Conservation (phyloP, 2,329 filamentous ascomycete species). For the Pezicula rhizophila region DNA sequence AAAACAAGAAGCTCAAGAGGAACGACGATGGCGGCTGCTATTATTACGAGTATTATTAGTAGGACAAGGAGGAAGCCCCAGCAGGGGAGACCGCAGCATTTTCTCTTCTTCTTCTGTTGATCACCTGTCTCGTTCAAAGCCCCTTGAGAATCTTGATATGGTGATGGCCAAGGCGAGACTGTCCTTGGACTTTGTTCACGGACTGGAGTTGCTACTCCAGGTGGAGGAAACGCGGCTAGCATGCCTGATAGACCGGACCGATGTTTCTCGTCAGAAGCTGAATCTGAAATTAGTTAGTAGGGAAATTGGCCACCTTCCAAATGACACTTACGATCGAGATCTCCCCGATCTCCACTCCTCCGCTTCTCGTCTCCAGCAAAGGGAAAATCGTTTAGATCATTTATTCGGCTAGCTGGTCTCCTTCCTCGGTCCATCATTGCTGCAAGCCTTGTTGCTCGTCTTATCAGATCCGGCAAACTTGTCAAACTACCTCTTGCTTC, state of each 20-base stretch:
- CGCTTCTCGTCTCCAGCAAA: constrained; percentile 22
- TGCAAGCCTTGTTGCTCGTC: constrained; percentile 78
- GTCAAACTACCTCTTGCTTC: constrained; percentile 86
- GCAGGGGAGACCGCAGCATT: constrained; percentile 78
- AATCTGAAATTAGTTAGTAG: constrained; percentile 11
- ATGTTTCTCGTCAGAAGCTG: constrained; percentile 11
- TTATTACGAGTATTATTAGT: constrained; percentile 62
- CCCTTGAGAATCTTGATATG: constrained; percentile 13
- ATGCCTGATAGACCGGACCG: constrained; percentile 47
- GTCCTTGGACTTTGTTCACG: constrained; percentile 30
- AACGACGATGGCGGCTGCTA: constrained; percentile 77
- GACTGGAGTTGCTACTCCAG: constrained; percentile 41
- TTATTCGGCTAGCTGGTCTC: constrained; percentile 53
- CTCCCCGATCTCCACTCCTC: constrained; percentile 1
- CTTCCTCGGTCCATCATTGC: constrained; percentile 81
- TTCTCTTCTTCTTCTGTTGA: constrained; percentile 34
- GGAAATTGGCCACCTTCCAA: background rate
- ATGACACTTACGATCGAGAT: constrained; percentile 15
- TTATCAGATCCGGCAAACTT: constrained; percentile 85
- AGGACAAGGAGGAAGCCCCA: constrained; percentile 67
- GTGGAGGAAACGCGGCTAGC: constrained; percentile 59
- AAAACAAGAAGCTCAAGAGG: constrained; percentile 64
- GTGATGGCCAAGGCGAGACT: constrained; percentile 28
- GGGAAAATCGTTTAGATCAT: constrained; percentile 46
- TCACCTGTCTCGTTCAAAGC: constrained; percentile 3